Evolutionary conservation across 495 filamentous ascomycete species (phyloP).

Genomic region (Aspergillus indologenus): DNA sequence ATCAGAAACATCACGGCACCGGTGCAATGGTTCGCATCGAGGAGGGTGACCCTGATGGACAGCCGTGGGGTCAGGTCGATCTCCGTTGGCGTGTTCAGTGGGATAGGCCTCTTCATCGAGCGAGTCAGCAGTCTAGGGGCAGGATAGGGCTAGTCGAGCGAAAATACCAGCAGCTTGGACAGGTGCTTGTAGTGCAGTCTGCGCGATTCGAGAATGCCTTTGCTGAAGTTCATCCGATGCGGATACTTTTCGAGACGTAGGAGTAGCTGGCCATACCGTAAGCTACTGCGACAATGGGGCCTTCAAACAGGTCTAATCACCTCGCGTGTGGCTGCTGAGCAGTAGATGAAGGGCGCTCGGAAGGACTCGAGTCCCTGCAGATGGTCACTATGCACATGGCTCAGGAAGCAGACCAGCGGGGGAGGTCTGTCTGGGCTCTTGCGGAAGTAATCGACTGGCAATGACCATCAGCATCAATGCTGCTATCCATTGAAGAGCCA

Average conservation of each 20-base stretch:
- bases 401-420: slow-evolving; percentile 84
- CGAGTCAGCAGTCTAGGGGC: neutral
- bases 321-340: slow-evolving; percentile 79
- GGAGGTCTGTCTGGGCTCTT: slow-evolving; percentile 48
- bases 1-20: slow-evolving; percentile 95
- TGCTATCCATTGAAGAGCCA: neutral
- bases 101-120: slow-evolving; percentile 66
- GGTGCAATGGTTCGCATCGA: slow-evolving; percentile 90
- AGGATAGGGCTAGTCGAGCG: neutral
- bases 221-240: slow-evolving; percentile 74
- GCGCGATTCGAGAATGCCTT: slow-evolving; percentile 71
- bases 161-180: slow-evolving; percentile 57
- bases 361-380: slow-evolving; percentile 77
- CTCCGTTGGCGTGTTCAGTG: slow-evolving; percentile 73
- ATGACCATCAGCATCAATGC: neutral
- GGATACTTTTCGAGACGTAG: slow-evolving; percentile 72
- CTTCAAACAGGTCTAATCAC: slow-evolving; percentile 33
- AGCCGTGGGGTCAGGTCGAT: slow-evolving; percentile 70
- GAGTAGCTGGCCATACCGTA: slow-evolving; percentile 43
- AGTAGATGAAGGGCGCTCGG: slow-evolving; percentile 80
- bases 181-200: slow-evolving; percentile 72
- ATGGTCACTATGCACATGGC: slow-evolving; percentile 92
- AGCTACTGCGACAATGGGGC: neutral
- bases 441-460: slow-evolving; percentile 80
- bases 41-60: slow-evolving; percentile 72